Evolutionary conservation across 257 asterid species (phyloP).

Genomic region (Fraxinus anomala): DNA sequence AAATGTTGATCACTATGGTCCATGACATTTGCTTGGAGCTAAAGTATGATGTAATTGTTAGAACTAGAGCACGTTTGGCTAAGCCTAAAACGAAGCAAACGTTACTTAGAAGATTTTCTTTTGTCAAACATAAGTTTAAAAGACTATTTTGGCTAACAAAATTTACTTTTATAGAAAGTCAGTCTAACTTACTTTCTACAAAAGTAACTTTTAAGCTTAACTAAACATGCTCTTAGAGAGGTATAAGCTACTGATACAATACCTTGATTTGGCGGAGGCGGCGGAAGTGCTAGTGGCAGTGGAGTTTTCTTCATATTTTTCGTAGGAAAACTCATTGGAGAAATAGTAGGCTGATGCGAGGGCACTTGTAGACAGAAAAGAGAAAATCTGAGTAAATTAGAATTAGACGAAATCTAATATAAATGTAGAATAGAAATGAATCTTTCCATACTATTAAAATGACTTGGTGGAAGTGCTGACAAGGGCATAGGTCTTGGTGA

Average conservation of each 20-base stretch:
- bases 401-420: slow-evolving; percentile 7
- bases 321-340: slow-evolving; percentile 48
- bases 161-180: neutral
- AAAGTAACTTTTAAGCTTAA: neutral
- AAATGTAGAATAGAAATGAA: neutral
- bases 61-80: neutral
- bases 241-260: neutral
- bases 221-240: neutral
- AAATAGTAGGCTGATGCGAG: slow-evolving; percentile 49
- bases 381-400: neutral
- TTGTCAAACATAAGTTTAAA: neutral
- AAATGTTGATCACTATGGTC: neutral
- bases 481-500: slow-evolving; percentile 45
- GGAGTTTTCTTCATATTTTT: slow-evolving; percentile 36
- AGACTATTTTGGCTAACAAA: neutral
- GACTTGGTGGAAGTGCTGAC: slow-evolving; percentile 46
- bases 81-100: neutral
- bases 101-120: neutral
- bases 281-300: slow-evolving; percentile 69
- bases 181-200: neutral
- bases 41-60: neutral
- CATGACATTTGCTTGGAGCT: neutral
- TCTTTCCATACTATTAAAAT: slow-evolving; percentile 36
- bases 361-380: slow-evolving; percentile 39
- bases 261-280: slow-evolving; percentile 87